Conservation (phyloP, 148 eudicot genomes). For the Silene conica region DNA sequence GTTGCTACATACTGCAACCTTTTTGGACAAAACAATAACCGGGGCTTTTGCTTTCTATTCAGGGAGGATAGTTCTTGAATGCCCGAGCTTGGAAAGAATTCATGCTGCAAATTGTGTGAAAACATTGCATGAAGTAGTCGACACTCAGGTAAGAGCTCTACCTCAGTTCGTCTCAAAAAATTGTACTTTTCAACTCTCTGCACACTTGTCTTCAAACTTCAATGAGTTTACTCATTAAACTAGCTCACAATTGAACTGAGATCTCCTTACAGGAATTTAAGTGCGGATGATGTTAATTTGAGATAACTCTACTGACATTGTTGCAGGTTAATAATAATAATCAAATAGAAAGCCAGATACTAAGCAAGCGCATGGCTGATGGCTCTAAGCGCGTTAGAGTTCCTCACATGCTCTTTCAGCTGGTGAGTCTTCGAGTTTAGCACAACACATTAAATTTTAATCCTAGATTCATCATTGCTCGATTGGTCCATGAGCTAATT, state of each 20-base stretch:
- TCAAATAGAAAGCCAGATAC: constrained; percentile 38
- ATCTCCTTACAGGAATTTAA: background rate
- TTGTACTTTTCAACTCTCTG: too few species aligned
- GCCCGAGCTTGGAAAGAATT: constrained; percentile 65
- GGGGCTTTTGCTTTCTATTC: constrained; percentile 3
- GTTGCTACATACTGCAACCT: constrained; percentile 10
- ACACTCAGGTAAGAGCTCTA: constrained; percentile 53
- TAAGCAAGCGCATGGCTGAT: constrained; percentile 67
- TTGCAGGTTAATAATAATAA: constrained; percentile 48
- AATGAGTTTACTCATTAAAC: too few species aligned
- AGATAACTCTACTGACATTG: constrained; percentile 4
- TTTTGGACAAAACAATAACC: background rate
- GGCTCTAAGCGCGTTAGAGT: constrained; percentile 80
- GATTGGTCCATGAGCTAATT: background rate
- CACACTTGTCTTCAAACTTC: too few species aligned
- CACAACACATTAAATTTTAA: background rate
- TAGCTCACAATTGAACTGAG: background rate
- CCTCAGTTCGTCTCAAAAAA: background rate
- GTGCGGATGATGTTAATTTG: background rate
- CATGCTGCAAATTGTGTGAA: constrained; percentile 72
- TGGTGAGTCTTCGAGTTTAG: constrained; percentile 34
- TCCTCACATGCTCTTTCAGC: constrained; percentile 51
- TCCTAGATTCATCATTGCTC: background rate
- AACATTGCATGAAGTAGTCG: constrained; percentile 43
- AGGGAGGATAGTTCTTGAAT: constrained; percentile 75